Conservation (phyloP, 192 early-diverging fungal genomes). For the Backusella westeae region DNA sequence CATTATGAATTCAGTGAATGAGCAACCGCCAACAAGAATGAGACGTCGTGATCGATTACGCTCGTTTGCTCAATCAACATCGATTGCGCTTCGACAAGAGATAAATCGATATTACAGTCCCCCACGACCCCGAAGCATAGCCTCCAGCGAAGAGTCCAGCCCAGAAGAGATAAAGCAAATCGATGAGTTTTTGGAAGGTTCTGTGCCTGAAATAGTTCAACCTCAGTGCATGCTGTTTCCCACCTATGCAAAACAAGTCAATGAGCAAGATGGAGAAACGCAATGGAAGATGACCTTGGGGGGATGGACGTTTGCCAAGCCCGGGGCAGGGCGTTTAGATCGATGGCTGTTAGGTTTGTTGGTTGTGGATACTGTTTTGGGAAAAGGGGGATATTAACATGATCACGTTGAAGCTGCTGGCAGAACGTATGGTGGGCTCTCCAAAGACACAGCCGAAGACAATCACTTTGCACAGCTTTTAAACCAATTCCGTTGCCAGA, state of each 20-base stretch:
- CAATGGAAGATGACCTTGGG: slow-evolving; percentile 23
- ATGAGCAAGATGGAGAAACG: neutral
- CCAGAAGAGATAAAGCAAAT: slow-evolving; percentile 11
- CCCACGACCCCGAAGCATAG: neutral
- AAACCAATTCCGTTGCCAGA: slow-evolving; percentile 24
- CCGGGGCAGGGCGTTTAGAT: slow-evolving; percentile 20
- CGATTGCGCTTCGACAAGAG: slow-evolving; percentile 12
- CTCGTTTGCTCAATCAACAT: slow-evolving; percentile 3
- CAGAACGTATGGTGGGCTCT: slow-evolving; percentile 25
- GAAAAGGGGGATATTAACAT: neutral
- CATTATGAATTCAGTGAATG: neutral
- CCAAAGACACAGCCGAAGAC: slow-evolving; percentile 14
- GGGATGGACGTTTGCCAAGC: slow-evolving; percentile 32
- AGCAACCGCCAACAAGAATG: neutral
- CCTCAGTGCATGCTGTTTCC: slow-evolving; percentile 35
- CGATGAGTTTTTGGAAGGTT: slow-evolving; percentile 1
- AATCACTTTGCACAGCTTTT: slow-evolving; percentile 24
- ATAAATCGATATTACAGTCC: slow-evolving; percentile 11
- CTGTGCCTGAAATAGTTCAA: slow-evolving; percentile 1
- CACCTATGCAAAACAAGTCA: slow-evolving; percentile 23
- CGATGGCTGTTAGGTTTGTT: slow-evolving; percentile 23
- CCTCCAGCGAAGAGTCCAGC: neutral
- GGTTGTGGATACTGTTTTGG: no score
- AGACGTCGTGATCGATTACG: slow-evolving; percentile 17
- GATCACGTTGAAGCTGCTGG: slow-evolving; percentile 14